Percentiles rank a stretch among this genome's conserved stretches.
phyloP scores from a whole-genome alignment of 495 filamentous ascomycete species.

The Daldinia loculata region DNA sequence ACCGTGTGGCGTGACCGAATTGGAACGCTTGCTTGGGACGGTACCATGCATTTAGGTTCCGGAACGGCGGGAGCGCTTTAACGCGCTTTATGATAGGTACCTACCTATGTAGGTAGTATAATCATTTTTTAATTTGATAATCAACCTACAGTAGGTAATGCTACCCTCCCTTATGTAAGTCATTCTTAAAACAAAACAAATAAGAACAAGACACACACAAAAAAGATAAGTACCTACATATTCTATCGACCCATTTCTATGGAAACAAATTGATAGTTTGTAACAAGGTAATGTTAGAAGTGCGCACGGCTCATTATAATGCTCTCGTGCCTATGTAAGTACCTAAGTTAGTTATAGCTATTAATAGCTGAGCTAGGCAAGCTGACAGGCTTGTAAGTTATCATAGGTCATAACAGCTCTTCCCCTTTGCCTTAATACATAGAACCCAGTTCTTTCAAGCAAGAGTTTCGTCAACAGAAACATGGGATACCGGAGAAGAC shows the following conservation, averaged over 20 bases:
- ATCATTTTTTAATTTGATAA: constrained; percentile 1
- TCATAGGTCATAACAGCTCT: not conserved
- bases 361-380: constrained; percentile 1
- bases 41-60: constrained; percentile 11
- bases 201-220: not conserved
- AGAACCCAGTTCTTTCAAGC: not conserved
- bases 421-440: not conserved
- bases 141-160: not conserved
- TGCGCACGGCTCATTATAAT: not conserved
- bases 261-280: constrained; percentile 1
- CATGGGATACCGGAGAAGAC: not conserved
- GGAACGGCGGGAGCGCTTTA: constrained; percentile 2
- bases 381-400: not conserved
- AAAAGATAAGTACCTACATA: not conserved
- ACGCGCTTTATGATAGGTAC: not conserved
- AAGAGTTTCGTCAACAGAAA: not conserved
- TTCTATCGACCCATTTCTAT: not conserved
- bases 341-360: not conserved
- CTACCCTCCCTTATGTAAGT: not conserved
- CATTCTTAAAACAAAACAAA: not conserved
- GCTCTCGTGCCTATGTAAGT: not conserved
- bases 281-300: not conserved
- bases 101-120: constrained; percentile 4
- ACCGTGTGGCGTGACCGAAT: constrained; percentile 31
- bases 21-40: constrained; percentile 16